A percentile compares a stretch with the other conserved stretches of the same genome.
phyloP scores from a whole-genome alignment of 148 eudicot species.

The Fagopyrum esculentum region DNA sequence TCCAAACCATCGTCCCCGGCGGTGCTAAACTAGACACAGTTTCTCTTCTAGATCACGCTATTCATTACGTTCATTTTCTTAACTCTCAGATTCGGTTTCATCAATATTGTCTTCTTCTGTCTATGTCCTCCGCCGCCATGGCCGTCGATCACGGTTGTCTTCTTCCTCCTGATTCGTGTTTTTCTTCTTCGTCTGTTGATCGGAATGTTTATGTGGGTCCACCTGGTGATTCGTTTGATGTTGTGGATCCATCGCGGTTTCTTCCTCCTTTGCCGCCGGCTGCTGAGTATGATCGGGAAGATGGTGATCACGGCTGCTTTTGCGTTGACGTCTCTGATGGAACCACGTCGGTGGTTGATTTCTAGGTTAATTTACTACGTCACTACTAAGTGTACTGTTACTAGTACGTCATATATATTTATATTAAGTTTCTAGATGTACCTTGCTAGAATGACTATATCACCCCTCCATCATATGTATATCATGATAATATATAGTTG shows the following conservation, averaged over 20 bases:
- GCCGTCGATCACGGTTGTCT: not conserved
- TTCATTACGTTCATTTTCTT: slow-evolving; percentile 63
- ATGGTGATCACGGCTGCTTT: not conserved
- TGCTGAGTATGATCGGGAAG: not conserved
- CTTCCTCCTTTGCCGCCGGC: not conserved
- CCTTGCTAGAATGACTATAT: no score
- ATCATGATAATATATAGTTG: no score
- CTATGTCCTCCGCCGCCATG: not conserved
- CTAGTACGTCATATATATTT: no score
- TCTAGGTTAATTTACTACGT: no score
- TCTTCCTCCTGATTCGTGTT: not conserved
- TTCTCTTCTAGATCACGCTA: slow-evolving; percentile 62
- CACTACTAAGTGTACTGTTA: no score
- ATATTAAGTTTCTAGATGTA: no score
- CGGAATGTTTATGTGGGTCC: not conserved
- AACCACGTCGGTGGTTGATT: no score
- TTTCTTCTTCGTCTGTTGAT: not conserved
- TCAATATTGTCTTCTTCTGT: slow-evolving; percentile 25
- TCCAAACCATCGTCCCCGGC: slow-evolving; percentile 64
- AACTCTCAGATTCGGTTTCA: slow-evolving; percentile 56
- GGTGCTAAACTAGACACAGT: slow-evolving; percentile 66
- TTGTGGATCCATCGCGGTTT: not conserved
- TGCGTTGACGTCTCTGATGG: not conserved
- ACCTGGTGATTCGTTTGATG: no score
- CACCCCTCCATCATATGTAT: no score